A percentile compares a stretch with the other conserved stretches of the same genome.
Evolutionary conservation across 1,284 basidiomycete species (phyloP).

Genomic region (Coniferiporia weirii): DNA sequence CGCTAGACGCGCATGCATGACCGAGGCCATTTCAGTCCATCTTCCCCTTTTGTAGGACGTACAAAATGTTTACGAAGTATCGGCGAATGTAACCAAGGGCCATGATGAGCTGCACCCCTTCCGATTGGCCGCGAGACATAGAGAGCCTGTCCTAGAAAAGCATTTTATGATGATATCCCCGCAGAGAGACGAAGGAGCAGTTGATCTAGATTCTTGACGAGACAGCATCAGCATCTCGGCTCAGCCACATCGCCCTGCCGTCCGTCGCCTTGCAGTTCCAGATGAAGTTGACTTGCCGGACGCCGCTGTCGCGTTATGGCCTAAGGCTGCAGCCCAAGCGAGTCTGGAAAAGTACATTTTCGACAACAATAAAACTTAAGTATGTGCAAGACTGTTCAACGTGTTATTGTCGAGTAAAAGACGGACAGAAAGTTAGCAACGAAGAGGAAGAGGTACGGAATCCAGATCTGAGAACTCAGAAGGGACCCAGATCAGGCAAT

Average conservation of each 20-base stretch:
- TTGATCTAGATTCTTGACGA: neutral
- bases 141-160: neutral
- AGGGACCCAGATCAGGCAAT: too few relatives aligned
- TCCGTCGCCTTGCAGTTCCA: neutral
- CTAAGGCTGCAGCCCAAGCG: too few relatives aligned
- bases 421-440: too few relatives aligned
- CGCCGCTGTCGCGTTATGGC: neutral
- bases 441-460: too few relatives aligned
- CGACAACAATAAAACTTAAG: too few relatives aligned
- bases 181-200: neutral
- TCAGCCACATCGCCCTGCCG: neutral
- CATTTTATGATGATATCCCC: constrained; percentile 6
- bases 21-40: neutral
- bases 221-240: neutral
- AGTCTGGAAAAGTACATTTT: too few relatives aligned
- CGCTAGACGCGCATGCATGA: neutral
- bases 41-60: constrained; percentile 5
- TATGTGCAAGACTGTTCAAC: too few relatives aligned
- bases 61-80: neutral
- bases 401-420: too few relatives aligned
- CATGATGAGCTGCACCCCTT: neutral
- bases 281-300: neutral
- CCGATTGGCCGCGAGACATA: neutral
- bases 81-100: constrained; percentile 8
- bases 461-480: too few relatives aligned